Base-by-base conservation (phyloP, 2,329 filamentous ascomycete genomes). In the Aspergillus clavatus region DNA sequence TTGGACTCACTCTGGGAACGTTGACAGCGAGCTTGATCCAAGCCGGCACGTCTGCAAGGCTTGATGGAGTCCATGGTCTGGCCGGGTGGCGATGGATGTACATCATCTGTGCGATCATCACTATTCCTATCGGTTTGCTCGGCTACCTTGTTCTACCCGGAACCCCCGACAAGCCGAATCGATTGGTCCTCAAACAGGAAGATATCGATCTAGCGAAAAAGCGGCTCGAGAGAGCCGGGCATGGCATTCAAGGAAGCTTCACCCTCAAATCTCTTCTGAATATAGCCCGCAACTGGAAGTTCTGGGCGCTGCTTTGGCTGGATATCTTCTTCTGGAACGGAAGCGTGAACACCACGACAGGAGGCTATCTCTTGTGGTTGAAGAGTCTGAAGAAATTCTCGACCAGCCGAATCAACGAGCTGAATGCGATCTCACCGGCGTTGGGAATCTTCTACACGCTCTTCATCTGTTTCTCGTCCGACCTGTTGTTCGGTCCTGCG, bases 241-340 rank as follows among this genome's bases (percentile, higher is more conserved):
- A 77, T 48, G 52, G 55, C 1, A 60, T 65, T 8, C 57, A 63
- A 21, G 45, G 49, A 2, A 35, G 35, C 1, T 67, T 69, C 11
- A 69, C 48, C 7, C 57, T 54, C 51, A 44, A 43, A 12, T 54
- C 57, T 0, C n/a, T 66, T n/a, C 39, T 51, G n/a, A 50, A 55
- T 3, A 62, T 79, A 7, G 47, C 69, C 2, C 57, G 52, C 4
- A 73, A 69, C 28, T 71, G 69, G 52, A 73, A 72, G 12, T 72
- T 81, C 40, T 82, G 74, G 68, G 62, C 70, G 0, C 60, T 82
- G 7, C 61, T 80, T 0, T 47, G 75, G 1, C 66, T 78, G 23
- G 73, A 79, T 38, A 67, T 78, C 4, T 66, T 82, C 19, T 82
- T 82, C 61, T 82, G 76, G 75, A 80, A 81, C 46, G 69, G 68